Conservation (phyloP, 805 yeast genomes). For the Myxozyma lipomycoides region DNA sequence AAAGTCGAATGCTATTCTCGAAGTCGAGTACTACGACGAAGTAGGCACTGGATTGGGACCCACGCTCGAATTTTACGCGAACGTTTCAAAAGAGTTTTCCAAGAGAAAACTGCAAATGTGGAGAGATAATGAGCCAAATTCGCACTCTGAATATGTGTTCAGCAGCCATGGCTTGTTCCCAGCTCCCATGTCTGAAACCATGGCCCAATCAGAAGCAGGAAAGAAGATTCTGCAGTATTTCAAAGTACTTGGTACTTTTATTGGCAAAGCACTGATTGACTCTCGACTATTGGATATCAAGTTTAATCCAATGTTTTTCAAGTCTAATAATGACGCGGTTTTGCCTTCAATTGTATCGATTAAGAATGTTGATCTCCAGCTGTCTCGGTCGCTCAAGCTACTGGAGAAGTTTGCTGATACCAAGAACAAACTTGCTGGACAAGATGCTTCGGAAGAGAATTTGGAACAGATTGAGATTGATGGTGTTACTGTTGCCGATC, state of each 20-base stretch:
- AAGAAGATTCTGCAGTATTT: slow-evolving; percentile 51
- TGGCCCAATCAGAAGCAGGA: slow-evolving; percentile 37
- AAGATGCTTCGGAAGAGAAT: background rate
- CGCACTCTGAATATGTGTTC: slow-evolving; percentile 39
- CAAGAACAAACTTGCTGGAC: slow-evolving; percentile 15
- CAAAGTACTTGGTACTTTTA: slow-evolving; percentile 68
- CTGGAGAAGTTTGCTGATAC: slow-evolving; percentile 45
- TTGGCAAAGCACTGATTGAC: slow-evolving; percentile 83
- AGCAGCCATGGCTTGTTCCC: slow-evolving; percentile 67
- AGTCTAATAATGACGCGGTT: slow-evolving; percentile 34
- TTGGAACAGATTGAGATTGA: slow-evolving; percentile 31
- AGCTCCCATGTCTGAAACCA: slow-evolving; percentile 44
- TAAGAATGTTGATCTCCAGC: slow-evolving; percentile 50
- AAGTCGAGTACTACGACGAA: slow-evolving; percentile 83
- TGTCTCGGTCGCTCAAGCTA: slow-evolving; percentile 56
- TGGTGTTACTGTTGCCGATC: slow-evolving; percentile 47
- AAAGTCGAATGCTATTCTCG: slow-evolving; percentile 72
- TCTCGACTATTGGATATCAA: slow-evolving; percentile 81
- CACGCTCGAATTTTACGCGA: slow-evolving; percentile 85
- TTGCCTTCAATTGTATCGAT: slow-evolving; percentile 41
- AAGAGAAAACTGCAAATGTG: slow-evolving; percentile 58
- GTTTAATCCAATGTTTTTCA: slow-evolving; percentile 68
- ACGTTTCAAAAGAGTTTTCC: slow-evolving; percentile 71
- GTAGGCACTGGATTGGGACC: slow-evolving; percentile 98
- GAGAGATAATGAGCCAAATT: slow-evolving; percentile 46